Base-by-base conservation (phyloP, 345 rosid genomes). In the Melastoma malabathricum region DNA sequence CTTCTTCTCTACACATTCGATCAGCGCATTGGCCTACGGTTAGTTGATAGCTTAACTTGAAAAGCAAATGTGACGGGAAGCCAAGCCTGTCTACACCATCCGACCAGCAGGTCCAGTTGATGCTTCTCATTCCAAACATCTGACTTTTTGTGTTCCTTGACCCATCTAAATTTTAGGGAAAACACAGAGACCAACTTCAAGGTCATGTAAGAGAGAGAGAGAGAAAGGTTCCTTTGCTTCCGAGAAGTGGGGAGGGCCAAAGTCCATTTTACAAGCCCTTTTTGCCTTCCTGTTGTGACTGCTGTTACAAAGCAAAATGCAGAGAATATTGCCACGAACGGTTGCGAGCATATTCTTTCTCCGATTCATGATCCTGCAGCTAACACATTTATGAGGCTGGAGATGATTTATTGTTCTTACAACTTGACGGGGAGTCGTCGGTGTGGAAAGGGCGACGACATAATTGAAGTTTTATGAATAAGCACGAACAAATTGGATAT, bases 281-380 rank as follows among this genome's bases (percentile, higher is more conserved):
- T 74, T 83, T 72, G 74, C 97, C 13, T 74, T 86, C 68, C 89
- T 89, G 63, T 79, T 89, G 48, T 88, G 71, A 80, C 51, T 20
- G 46, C 48, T 31, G 38, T 31, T 2, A 31, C 38, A 5, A 1
- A 5, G 38, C 10, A 7, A 31, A 5, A 31, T 7, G 7, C 7
- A 5, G 38, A 31, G 38, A 9, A 31, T 22, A 22, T 31, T 9
- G 38, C 38, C 38, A 31, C 7, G 38, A 6, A 5, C 10, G 7
- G 38, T 6, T 1, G 38, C 38, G 38, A 31, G 38, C 38, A 31
- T 9, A 9, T 31, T 31, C 38, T 2, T 31, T 2, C 5, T 31
- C 10, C 3, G 38, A 9, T 1, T 31, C 38, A 31, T 31, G 4
- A 31, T 9, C 38, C 38, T 9, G 38, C 9, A 9, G 38, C 5